Evolutionary conservation across 805 yeast species (phyloP), one percentile per base, ranked within the genome.

Genomic region (Cyberlindnera xylosilytica): DNA sequence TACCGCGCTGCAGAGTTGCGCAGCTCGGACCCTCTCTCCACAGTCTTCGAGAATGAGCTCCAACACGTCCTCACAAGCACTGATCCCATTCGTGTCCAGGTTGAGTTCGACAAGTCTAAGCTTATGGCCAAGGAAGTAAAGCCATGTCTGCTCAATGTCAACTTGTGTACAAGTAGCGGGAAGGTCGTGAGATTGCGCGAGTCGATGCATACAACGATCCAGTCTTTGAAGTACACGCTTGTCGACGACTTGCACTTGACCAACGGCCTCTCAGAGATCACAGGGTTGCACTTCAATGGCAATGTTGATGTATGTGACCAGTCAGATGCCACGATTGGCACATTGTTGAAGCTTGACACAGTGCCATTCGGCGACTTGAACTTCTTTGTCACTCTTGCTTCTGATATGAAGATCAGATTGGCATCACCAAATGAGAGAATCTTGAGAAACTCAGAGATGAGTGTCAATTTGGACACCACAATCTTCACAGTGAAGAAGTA

Each of bases 321-420:
- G 18, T 57, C 54, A 17, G 20, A 46, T 26, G 22, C 36, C 13
- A 46, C 63, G 3, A 33, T 68, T 2, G 39, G 52, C 3, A 58
- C 65, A 9, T 31, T 62, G 1, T 33, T 68, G n/a, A 52, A 60
- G 1, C 43, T 64, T n/a, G 71, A 66, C 49, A 58, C 61, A 20
- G 57, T 63, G 0, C 72, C 72, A 3, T 45, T 51, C 5, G 57
- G 57, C 10, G 48, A 46, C 3, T 36, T 60, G 19, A 54, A 52
- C 34, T 53, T 67, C 40, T 58, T 61, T 12, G 52, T 62, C 1
- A 52, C 45, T 6, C 32, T 47, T 10, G 30, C 31, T 1, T 39
- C 47, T 15, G 61, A 58, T 37, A 56, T 61, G 41, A 48, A 48
- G 30, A 49, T 62, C 12, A 56, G 50, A 26, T 62, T 58, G 27